Base-by-base conservation (phyloP, 169 alveolate genomes). In the Eimeria nieschulzi region DNA sequence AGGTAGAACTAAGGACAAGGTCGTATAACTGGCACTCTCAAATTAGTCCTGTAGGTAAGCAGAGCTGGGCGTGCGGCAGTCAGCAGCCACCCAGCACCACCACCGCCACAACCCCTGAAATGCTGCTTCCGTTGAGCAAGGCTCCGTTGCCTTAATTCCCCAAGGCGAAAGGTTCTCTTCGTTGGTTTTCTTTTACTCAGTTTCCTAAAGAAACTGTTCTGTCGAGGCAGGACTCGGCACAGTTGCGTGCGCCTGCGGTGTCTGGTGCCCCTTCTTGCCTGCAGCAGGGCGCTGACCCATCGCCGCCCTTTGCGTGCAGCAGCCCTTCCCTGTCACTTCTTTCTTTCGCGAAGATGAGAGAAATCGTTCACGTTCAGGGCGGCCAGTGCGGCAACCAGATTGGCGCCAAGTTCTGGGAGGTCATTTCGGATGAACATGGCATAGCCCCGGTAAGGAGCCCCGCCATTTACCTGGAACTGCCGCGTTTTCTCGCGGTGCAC, bases 321-420 rank as follows among this genome's bases (percentile, higher is more conserved):
- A 39, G 83, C 70, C 75, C n/a, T 72, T 87, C 71, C 61, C 88
- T 26, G 79, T 51, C 91, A 84, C 83, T 51, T 53, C 71, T 56
- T 54, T 79, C 71, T 70, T 64, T 83, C 91, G 82, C 71, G 59
- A 93, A 95, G 94, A 98, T 98, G 99, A 97, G 99, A 95, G 99
- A 98, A 97, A 97, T 98, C 95, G 99, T 98, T 94, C 99, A 98
- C 97, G 96, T 98, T 72, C 99, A 90, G 96, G 99, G 99, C 83
- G 99, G 99, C 94, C 99, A 99, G 96, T 98, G 99, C 97, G 99
- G 99, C 95, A 98, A 99, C 98, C 99, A 98, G 96, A 98, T 99
- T 83, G 99, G 99, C 92, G 99, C 99, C 97, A 98, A 98, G 96
- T 98, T 99, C 98, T 99, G 99, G 99, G 99, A 98, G 96, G 99